Evolutionary conservation across 371 early-diverging fungal genomes (phyloP).

Genomic region (Massospora cicadina): DNA sequence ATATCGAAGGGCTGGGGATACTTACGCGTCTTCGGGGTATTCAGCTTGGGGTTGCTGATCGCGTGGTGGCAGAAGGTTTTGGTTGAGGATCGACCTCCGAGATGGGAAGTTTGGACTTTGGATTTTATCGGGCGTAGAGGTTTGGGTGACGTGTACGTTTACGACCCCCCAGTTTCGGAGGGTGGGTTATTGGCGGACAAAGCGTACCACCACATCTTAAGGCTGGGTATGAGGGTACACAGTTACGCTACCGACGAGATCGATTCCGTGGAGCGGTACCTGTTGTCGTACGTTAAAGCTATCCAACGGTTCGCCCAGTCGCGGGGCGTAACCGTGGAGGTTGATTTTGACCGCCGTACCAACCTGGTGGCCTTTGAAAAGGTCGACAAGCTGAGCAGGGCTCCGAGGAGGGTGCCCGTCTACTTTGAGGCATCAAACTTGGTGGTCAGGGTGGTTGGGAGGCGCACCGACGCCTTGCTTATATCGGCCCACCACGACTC

Average conservation of each 20-base stretch:
- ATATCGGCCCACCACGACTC: conserved; percentile 41
- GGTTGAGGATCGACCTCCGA: neutral
- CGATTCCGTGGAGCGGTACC: neutral
- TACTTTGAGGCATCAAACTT: neutral
- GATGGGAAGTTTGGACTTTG: neutral
- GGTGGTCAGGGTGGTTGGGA: neutral
- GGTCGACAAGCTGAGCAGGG: neutral
- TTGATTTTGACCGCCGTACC: neutral
- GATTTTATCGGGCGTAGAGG: neutral
- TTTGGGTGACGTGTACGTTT: neutral
- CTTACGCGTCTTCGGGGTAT: too few species aligned
- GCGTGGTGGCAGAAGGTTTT: neutral
- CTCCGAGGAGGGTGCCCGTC: neutral
- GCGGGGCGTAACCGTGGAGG: neutral
- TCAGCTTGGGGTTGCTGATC: neutral
- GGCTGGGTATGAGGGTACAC: neutral
- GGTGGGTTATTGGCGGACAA: neutral
- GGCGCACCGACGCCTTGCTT: conserved; percentile 19
- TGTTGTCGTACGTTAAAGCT: neutral
- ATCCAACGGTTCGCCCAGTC: neutral
- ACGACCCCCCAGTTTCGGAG: neutral
- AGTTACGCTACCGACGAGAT: neutral
- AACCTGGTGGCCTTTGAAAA: neutral
- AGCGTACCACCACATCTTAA: neutral
- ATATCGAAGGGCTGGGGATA: too few species aligned